phyloP scores from a whole-genome alignment of 2,329 filamentous ascomycete genomes.

The Pseudohalonectria lignicola region DNA sequence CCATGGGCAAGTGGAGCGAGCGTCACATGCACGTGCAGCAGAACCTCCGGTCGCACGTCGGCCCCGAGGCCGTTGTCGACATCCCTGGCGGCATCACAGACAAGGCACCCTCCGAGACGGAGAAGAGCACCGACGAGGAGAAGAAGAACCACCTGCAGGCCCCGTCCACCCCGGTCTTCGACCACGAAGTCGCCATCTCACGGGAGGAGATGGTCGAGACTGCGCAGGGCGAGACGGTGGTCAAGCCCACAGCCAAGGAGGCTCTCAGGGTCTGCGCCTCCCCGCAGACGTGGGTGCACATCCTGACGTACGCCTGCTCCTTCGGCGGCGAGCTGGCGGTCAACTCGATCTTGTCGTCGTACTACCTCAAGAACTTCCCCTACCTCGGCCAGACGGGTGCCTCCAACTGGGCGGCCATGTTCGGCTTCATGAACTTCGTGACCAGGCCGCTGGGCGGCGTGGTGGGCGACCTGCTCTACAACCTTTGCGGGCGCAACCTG shows the following conservation, averaged over 20 bases:
- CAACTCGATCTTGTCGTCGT: constrained; percentile 47
- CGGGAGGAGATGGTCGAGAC: constrained; percentile 42
- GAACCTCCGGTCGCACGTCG: constrained; percentile 32
- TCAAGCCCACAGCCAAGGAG: constrained; percentile 44
- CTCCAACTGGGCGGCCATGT: constrained; percentile 58
- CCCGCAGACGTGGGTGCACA: constrained; percentile 42
- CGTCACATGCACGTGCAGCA: constrained; percentile 48
- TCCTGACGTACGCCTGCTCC: constrained; percentile 49
- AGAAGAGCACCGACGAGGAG: constrained; percentile 22
- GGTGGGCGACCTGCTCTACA: constrained; percentile 39
- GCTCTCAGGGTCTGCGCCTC: constrained; percentile 33
- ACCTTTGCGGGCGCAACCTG: constrained; percentile 18
- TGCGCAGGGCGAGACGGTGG: constrained; percentile 32
- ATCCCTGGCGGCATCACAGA: constrained; percentile 39
- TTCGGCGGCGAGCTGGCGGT: constrained; percentile 54
- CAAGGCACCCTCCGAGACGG: constrained; percentile 21
- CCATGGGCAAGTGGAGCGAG: constrained; percentile 71
- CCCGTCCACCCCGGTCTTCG: constrained; percentile 12
- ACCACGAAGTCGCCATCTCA: constrained; percentile 34
- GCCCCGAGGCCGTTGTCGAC: constrained; percentile 31
- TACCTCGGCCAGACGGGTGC: constrained; percentile 42
- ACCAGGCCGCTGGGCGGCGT: constrained; percentile 57
- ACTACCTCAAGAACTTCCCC: constrained; percentile 50
- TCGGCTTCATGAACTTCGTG: constrained; percentile 62
- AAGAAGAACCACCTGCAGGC: constrained; percentile 21